Base-by-base conservation (phyloP, 371 early-diverging fungal genomes). In the Smittium culicis region DNA sequence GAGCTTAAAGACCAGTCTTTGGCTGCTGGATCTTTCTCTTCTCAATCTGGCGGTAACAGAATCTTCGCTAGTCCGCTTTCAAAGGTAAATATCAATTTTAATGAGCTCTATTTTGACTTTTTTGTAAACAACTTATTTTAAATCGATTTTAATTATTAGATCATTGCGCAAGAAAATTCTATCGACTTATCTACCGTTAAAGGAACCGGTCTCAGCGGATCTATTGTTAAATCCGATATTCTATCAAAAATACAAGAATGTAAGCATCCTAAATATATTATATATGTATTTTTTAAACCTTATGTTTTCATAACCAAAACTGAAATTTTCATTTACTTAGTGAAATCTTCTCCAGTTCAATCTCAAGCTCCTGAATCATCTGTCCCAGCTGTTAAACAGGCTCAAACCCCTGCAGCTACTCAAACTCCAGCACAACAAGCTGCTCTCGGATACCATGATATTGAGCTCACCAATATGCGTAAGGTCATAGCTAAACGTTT, bases 191-290 rank as follows among this genome's bases (percentile, higher is more conserved):
- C 81, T 65, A 79, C 84, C 61, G 79, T 98, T 64, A 77, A 79
- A 66, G 98, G 96, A 65, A 80, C 94, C 65, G 98, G 97, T 34
- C 96, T 96, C 35, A 75, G 85, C 65, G 93, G 93, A 67, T 84
- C 96, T 68, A 88, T 97, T 68, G 79, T 92, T 66, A 93, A 96
- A 85, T 80, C 85, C 30, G 99, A 98, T 76, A 87, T 96, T 35
- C 86, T 45, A 45, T 5, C 45, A 11, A 45, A 45, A 20, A 20
- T 20, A 5, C 11, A 45, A 45, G 45, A 45, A 45, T 45, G 45
- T 45, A 45, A 45, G 45, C 20, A 5, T 11, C 5, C 45, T 45
- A 45, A 45, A 11, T 20, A 11, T 5, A 5, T 45, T 20, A 5
- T 45, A 45, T n/a, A n/a, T n/a, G n/a, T n/a, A n/a, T n/a, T n/a